A percentile compares a stretch with the other conserved stretches of the same genome.
phyloP scores from a whole-genome alignment of 768 basidiomycete species.

The Cyclocybe cylindracea region DNA sequence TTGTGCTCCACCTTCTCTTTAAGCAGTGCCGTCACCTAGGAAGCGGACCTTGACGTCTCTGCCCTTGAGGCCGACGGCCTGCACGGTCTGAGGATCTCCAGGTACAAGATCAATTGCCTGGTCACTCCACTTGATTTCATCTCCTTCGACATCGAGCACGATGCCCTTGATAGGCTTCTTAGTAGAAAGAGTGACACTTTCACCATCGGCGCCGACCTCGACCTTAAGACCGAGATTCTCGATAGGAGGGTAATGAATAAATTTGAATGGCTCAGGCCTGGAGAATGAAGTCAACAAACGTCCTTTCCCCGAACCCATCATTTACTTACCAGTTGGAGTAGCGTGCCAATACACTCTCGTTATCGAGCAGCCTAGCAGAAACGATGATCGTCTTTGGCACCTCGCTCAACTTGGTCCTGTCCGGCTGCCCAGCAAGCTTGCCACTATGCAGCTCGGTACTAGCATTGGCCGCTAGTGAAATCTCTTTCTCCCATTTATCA shows the following conservation, averaged over 20 bases:
- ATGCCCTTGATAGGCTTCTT: constrained; percentile 84
- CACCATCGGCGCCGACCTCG: constrained; percentile 50
- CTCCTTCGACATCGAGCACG: constrained; percentile 76
- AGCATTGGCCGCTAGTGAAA: constrained; percentile 67
- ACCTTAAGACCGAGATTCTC: constrained; percentile 61
- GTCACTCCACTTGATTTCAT: constrained; percentile 78
- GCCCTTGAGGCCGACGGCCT: constrained; percentile 65
- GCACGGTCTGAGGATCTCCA: constrained; percentile 74
- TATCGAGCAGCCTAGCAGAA: constrained; percentile 66
- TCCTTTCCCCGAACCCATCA: background rate
- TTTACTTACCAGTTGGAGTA: constrained; percentile 71
- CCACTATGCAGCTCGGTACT: constrained; percentile 85
- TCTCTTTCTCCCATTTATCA: constrained; percentile 47
- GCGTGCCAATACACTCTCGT: constrained; percentile 62
- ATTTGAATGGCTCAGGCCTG: constrained; percentile 97
- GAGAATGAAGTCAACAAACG: background rate
- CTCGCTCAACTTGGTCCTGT: constrained; percentile 65
- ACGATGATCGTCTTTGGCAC: constrained; percentile 68
- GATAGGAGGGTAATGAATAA: constrained; percentile 74
- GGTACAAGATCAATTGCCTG: constrained; percentile 92
- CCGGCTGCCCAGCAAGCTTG: constrained; percentile 70
- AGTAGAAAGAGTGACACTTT: constrained; percentile 56
- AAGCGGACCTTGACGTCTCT: constrained; percentile 66
- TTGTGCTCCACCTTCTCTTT: constrained; percentile 20
- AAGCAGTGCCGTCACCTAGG: constrained; percentile 77